Evolutionary conservation across 352 stramenopile genomes (phyloP).

Genomic region (Pythium dissotocum): DNA sequence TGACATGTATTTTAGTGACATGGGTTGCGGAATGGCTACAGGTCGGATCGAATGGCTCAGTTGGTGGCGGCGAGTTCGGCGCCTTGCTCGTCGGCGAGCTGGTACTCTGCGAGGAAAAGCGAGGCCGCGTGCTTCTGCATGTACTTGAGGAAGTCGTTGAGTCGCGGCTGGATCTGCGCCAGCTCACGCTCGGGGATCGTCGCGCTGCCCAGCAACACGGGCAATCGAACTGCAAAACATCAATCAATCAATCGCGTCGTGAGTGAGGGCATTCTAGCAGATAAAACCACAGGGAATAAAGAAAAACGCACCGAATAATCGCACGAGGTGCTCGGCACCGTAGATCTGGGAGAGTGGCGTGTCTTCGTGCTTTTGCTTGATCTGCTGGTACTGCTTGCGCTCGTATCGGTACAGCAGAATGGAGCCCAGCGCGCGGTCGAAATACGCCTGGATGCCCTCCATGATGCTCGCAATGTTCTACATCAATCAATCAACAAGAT

Average conservation of each 20-base stretch:
- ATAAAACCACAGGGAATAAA: not conserved
- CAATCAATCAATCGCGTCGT: too few relatives aligned
- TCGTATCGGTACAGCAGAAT: conserved; percentile 92
- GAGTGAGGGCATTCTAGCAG: too few relatives aligned
- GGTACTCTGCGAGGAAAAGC: conserved; percentile 74
- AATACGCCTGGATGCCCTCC: conserved; percentile 87
- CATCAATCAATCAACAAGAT: not conserved
- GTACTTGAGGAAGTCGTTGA: conserved; percentile 87
- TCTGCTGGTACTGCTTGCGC: conserved; percentile 85
- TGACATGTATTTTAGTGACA: conserved; percentile 20
- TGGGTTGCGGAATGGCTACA: not conserved
- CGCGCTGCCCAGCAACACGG: conserved; percentile 64
- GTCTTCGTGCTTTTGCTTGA: conserved; percentile 59
- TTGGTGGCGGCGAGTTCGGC: conserved; percentile 30
- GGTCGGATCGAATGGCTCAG: conserved; percentile 7
- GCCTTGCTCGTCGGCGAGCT: conserved; percentile 52
- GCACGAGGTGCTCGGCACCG: conserved; percentile 89
- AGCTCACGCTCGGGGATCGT: conserved; percentile 61
- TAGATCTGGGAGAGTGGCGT: conserved; percentile 89
- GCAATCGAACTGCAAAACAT: conserved; percentile 61
- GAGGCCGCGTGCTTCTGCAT: conserved; percentile 75
- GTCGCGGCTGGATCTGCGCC: conserved; percentile 61
- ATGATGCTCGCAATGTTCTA: conserved; percentile 82
- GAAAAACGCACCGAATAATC: conserved; percentile 80
- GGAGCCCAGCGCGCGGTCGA: conserved; percentile 86